Evolutionary conservation across 1,284 basidiomycete species (phyloP), one percentile per base, ranked within the genome.

Genomic region (Hemileia vastatrix): DNA sequence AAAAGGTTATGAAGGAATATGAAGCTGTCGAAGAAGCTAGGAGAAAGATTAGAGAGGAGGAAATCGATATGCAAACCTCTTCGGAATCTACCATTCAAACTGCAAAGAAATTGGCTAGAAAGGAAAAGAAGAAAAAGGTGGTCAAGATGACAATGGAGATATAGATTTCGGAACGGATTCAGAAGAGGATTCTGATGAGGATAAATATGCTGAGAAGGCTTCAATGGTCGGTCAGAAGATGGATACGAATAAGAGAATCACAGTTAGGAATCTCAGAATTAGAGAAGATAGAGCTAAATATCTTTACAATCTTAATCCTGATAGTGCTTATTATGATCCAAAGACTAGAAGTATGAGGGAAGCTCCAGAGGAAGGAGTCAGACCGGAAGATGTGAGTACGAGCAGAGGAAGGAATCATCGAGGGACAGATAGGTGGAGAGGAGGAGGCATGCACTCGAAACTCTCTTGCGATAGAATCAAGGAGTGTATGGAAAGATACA

Each of bases 341-440:
- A 75, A 75, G 65, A 74, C 73, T 52, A 65, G 73, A 2, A 71
- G 71, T 4, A 75, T 75, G 72, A 66, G 72, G n/a, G 72, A 73
- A 51, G 71, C 72, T n/a, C 71, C 72, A 43, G 66, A 71, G 32
- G 67, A 69, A 3, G 59, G 64, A 51, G 61, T 70, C 21, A 62
- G 67, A 0, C 68, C 68, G 1, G 70, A 72, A 24, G 72, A 71
- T 50, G 36, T 40, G 36, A 40, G 36, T 40, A 40, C 15, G 9
- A 15, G 15, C 11, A 40, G 36, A 40, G 36, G 36, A 40, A 15
- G 36, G 36, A 40, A 11, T 11, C 36, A 40, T 9, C 8, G 36
- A 11, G 36, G 36, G 36, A 40, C 11, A 27, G 27, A 27, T 27
- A 27, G 27, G 27, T 27, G 27, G 27, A 27, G 27, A 27, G 27